These are phyloP conservation scores for Phytophthora europaea DNA, from an alignment of 352 stramenopile genomes.

Conservation along the genomic window DNA sequence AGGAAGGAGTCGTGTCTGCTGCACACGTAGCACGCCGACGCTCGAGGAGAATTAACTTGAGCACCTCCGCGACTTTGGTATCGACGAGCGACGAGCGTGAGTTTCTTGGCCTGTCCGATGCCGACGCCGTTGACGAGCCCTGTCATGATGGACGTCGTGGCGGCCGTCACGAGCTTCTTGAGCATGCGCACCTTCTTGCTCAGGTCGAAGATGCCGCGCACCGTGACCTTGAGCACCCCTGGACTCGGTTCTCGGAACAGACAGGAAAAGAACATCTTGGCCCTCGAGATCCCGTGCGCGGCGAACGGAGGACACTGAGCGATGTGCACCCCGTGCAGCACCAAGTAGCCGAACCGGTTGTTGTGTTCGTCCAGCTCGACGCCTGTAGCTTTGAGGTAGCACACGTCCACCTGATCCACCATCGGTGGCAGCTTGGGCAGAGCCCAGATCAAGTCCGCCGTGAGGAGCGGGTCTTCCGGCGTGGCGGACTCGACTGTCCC, in stretches of 20 bases:
- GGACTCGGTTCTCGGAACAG: not conserved
- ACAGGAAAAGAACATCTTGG: not conserved
- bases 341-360: conserved; percentile 46
- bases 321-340: not conserved
- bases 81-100: conserved; percentile 48
- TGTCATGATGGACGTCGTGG: conserved; percentile 44
- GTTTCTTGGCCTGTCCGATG: conserved; percentile 59
- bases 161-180: conserved; percentile 32
- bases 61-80: not conserved
- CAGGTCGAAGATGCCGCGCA: not conserved
- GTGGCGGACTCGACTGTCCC: conserved; percentile 43
- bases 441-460: conserved; percentile 59
- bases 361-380: conserved; percentile 41
- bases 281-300: not conserved
- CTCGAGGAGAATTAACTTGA: not conserved
- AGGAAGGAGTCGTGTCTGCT: conserved; percentile 30
- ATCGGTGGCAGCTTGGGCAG: conserved; percentile 35
- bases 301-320: not conserved
- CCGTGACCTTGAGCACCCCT: not conserved
- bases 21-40: conserved; percentile 35
- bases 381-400: conserved; percentile 54
- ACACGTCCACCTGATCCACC: conserved; percentile 48
- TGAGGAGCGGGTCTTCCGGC: conserved; percentile 47
- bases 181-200: conserved; percentile 14
- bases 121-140: conserved; percentile 46